Percentiles rank a stretch among this genome's conserved stretches.
These are phyloP conservation scores for Persicaria tinctoria DNA, from an alignment of 148 eudicot species.

Conservation along the genomic window DNA sequence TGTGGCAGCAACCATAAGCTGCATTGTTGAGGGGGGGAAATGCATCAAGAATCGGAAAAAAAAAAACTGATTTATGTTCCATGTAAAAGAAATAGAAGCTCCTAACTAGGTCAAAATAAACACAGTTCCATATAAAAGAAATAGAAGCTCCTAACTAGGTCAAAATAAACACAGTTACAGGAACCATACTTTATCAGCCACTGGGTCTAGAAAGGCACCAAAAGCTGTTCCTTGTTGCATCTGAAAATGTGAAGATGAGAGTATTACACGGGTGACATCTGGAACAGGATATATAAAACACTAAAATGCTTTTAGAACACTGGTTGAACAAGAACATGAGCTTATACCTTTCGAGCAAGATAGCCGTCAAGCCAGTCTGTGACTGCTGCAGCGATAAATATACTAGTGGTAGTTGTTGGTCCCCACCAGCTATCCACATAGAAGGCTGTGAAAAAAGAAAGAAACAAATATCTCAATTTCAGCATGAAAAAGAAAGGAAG, in stretches of 20 bases:
- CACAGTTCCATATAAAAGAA: not conserved
- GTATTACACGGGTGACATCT: not conserved
- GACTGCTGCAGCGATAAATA: conserved; percentile 81
- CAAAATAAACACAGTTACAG: not conserved
- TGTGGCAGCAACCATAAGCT: conserved; percentile 99
- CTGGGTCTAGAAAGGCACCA: conserved; percentile 99
- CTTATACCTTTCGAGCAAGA: conserved; percentile 78
- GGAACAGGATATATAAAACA: not conserved
- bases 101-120: not conserved
- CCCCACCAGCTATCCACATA: conserved; percentile 80
- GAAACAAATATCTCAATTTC: not conserved
- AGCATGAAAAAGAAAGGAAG: not conserved
- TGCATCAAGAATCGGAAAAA: not conserved
- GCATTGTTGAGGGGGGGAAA: conserved; percentile 26
- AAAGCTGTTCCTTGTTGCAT: conserved; percentile 78
- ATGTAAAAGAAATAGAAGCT: not conserved
- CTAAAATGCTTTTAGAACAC: not conserved
- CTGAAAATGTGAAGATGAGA: conserved; percentile 26
- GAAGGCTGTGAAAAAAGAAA: conserved; percentile 49
- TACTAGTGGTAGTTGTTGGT: conserved; percentile 66
- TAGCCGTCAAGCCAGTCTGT: conserved; percentile 99
- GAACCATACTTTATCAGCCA: conserved; percentile 88
- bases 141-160: not conserved
- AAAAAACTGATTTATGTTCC: not conserved
- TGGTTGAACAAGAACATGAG: not conserved